Evolutionary conservation across 768 basidiomycete genomes (phyloP).

Genomic region (Panaeolus papilionaceus): DNA sequence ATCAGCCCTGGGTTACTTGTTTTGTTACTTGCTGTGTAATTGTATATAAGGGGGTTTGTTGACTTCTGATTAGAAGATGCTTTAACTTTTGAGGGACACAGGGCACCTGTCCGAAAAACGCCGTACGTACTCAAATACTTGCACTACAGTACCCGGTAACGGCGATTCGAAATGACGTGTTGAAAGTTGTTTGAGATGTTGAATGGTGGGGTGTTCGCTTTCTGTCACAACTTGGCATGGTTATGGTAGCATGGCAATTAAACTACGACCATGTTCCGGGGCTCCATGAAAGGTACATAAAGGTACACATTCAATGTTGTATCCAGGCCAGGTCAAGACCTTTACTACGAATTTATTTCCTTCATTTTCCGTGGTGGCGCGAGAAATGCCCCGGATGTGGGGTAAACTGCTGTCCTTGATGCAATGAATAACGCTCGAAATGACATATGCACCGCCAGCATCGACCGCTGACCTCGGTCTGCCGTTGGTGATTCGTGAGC

Average conservation of each 20-base stretch:
- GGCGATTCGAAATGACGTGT: conserved; percentile 10
- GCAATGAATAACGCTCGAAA: neutral
- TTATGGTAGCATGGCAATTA: too few species aligned
- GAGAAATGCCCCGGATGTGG: too few species aligned
- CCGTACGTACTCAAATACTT: neutral
- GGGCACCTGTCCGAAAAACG: neutral
- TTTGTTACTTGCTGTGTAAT: neutral
- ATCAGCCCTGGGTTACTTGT: conserved; percentile 6
- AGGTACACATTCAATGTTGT: too few species aligned
- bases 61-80: conserved; percentile 1
- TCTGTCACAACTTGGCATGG: too few species aligned
- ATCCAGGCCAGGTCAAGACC: too few species aligned
- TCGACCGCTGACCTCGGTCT: neutral
- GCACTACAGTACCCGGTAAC: neutral
- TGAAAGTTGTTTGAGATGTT: neutral
- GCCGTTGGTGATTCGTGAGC: neutral
- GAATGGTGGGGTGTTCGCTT: neutral
- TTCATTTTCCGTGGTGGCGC: too few species aligned
- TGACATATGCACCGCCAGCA: neutral
- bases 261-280: too few species aligned
- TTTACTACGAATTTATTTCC: too few species aligned
- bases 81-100: neutral
- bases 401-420: neutral
- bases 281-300: too few species aligned
- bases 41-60: neutral